Percentiles rank a stretch among this genome's conserved stretches.
phyloP scores from a whole-genome alignment of 1,284 basidiomycete species.

The Flammula alnicola region DNA sequence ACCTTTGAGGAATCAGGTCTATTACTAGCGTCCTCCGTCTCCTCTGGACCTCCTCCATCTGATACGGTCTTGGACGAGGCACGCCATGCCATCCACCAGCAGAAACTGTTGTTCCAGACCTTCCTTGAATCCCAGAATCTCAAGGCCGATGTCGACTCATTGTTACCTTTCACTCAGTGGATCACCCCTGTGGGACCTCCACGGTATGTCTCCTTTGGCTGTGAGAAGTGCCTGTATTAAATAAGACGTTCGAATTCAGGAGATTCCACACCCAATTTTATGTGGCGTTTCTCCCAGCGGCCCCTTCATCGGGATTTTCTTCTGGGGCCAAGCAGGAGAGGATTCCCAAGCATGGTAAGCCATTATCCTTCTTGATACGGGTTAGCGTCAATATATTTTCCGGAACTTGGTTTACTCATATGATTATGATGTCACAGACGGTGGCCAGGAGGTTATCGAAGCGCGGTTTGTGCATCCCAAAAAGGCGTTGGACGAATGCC shows the following conservation, averaged over 20 bases:
- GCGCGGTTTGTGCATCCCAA: constrained; percentile 64
- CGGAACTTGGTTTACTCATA: background rate
- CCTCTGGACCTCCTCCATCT: constrained; percentile 28
- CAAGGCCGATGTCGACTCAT: constrained; percentile 44
- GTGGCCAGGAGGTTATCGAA: constrained; percentile 68
- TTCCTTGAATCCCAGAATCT: constrained; percentile 56
- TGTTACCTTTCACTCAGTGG: constrained; percentile 74
- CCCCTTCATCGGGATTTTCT: constrained; percentile 51
- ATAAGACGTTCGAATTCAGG: constrained; percentile 37
- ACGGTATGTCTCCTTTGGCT: constrained; percentile 41
- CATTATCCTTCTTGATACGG: background rate
- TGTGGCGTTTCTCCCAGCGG: constrained; percentile 57
- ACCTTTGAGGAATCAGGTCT: constrained; percentile 77
- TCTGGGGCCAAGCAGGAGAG: constrained; percentile 57
- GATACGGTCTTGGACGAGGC: constrained; percentile 53
- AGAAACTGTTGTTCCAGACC: constrained; percentile 50
- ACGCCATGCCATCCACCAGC: constrained; percentile 59
- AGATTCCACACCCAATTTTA: constrained; percentile 74
- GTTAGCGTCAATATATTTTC: background rate
- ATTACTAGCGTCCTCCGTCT: constrained; percentile 52
- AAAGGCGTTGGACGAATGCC: constrained; percentile 55
- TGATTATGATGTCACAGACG: constrained; percentile 44
- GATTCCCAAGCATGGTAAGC: constrained; percentile 58
- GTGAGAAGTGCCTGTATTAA: constrained; percentile 1
- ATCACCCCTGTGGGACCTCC: constrained; percentile 59